Base-by-base conservation (phyloP, 1,284 basidiomycete genomes). In the Cryptococcus hybrid region DNA sequence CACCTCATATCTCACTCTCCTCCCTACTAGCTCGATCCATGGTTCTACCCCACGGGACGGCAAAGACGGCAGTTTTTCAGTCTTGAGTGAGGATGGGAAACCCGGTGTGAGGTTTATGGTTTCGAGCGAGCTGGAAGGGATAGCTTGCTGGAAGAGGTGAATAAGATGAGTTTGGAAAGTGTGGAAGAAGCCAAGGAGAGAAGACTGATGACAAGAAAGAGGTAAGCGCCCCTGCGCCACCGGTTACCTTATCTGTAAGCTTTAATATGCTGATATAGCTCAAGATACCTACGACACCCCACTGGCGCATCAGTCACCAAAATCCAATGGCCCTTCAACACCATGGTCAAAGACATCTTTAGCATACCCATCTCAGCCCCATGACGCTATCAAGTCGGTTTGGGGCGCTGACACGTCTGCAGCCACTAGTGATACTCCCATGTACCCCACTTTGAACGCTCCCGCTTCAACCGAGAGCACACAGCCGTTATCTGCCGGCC, bases 81-180 rank as follows among this genome's bases (percentile, higher is more conserved):
- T 54, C 7, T 51, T 57, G 24, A 55, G 56, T n/a, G 15, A 54
- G 47, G 47, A 46, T 30, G 54, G 56, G 37, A 68, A 69, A 46
- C 66, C 70, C 3, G 69, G 71, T 9, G 74, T 78, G 5, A 62
- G 75, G 15, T 79, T 79, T 65, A 77, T 77, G 72, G 75, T 78
- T 0, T 71, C 74, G 2, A 74, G 71, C 54, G 77, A 79, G 58
- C 64, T 78, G 3, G 49, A 79, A 44, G 75, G 71, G 75, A 78
- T 54, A 74, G 72, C 51, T 58, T 78, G 30, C 60, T 78, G 13
- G 73, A 77, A 35, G 77, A 78, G 59, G 70, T 78, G 7, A 77
- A 77, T 61, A 75, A 77, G 66, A 77, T 76, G 69, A 77, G 72
- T 55, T 59, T 78, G 49, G 75, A 76, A 54, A 68, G 67, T 30